phyloP scores from a whole-genome alignment of 805 yeast genomes.

The Candida maesae region DNA sequence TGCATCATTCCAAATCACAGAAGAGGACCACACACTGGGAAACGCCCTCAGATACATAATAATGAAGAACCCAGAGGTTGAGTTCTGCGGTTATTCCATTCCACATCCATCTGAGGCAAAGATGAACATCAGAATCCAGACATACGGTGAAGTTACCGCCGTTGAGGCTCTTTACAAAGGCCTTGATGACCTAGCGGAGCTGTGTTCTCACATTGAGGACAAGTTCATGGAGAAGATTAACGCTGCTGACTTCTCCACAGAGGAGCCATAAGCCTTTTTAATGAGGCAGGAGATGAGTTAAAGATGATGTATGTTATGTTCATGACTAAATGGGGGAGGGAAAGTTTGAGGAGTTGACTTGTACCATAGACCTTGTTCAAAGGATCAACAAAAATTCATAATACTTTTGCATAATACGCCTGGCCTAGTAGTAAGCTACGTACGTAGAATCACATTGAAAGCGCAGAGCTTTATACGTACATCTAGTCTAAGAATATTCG shows the following conservation, averaged over 20 bases:
- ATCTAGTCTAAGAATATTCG: no score
- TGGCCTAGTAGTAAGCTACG: no score
- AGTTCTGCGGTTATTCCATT: constrained; percentile 96
- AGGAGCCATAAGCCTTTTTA: constrained; percentile 38
- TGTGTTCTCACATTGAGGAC: constrained; percentile 81
- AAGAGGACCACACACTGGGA: constrained; percentile 96
- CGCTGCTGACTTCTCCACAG: constrained; percentile 46
- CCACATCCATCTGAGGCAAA: constrained; percentile 97
- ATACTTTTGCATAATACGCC: constrained; percentile 1
- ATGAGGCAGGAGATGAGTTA: neutral
- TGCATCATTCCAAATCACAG: constrained; percentile 87
- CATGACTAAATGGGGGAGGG: neutral
- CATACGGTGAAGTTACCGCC: constrained; percentile 82
- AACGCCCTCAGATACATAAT: constrained; percentile 90
- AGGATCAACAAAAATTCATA: neutral
- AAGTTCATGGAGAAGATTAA: constrained; percentile 67
- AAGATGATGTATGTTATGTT: constrained; percentile 1
- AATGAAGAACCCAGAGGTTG: constrained; percentile 97
- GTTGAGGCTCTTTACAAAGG: constrained; percentile 92
- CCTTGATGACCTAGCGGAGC: constrained; percentile 72
- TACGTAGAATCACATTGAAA: no score
- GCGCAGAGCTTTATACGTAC: no score
- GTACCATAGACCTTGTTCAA: constrained; percentile 1
- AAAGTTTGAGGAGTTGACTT: neutral
- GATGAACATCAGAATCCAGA: constrained; percentile 88